A percentile compares a stretch with the other conserved stretches of the same genome.
phyloP scores from a whole-genome alignment of 768 basidiomycete genomes.

The Lanmaoa rubissima region DNA sequence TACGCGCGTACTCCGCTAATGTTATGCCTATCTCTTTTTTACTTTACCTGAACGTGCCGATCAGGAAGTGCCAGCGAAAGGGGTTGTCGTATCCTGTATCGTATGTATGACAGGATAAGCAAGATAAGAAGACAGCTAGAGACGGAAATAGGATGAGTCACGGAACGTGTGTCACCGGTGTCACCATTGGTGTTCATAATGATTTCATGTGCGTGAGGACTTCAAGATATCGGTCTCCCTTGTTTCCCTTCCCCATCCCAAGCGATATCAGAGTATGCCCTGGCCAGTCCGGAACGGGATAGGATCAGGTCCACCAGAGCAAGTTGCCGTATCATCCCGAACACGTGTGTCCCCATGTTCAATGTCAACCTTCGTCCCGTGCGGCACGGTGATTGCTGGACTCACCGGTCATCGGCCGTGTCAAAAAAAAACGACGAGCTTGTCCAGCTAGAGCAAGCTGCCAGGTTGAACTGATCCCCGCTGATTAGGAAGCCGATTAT shows the following conservation, averaged over 20 bases:
- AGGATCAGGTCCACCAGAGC: conserved; percentile 5
- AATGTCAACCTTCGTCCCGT: background rate
- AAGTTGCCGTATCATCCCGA: background rate
- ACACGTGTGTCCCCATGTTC: conserved; percentile 8
- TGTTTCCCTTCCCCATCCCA: background rate
- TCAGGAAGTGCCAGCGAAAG: conserved; percentile 10
- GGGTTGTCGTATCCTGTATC: background rate
- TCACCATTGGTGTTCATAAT: background rate
- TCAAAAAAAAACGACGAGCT: background rate
- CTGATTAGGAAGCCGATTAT: conserved; percentile 6
- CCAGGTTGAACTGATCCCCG: conserved; percentile 12
- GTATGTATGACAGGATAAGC: background rate
- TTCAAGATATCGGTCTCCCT: background rate
- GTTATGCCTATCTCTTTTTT: background rate
- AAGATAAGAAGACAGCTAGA: background rate
- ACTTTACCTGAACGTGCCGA: background rate
- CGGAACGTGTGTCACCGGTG: background rate
- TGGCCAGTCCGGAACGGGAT: conserved; percentile 1
- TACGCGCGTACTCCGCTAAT: conserved; percentile 1
- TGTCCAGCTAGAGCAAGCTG: background rate
- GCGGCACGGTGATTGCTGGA: background rate
- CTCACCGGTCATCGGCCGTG: background rate
- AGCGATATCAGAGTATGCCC: background rate
- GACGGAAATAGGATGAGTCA: background rate
- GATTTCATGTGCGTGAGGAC: background rate